Conservation (phyloP, 2,329 filamentous ascomycete genomes). For the Biscogniauxia mediterranea region DNA sequence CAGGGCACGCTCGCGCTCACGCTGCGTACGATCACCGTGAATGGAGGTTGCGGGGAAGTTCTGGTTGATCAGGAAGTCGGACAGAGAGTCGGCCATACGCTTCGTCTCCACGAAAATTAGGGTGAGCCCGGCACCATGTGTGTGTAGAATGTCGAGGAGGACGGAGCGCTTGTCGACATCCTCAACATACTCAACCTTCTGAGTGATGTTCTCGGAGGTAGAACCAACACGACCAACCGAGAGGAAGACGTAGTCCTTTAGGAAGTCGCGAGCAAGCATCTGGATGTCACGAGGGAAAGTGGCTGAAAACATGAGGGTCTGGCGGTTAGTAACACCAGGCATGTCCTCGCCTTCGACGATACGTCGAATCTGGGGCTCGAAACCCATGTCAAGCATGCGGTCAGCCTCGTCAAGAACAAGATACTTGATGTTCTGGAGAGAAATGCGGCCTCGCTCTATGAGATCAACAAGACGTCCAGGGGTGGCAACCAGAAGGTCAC, state of each 20-base stretch:
- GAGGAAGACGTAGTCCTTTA: conserved; percentile 99
- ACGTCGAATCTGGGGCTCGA: conserved; percentile 98
- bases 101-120: conserved; percentile 99
- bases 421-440: conserved; percentile 98
- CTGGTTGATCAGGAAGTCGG: conserved; percentile 98
- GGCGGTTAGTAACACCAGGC: conserved; percentile 77
- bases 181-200: conserved; percentile 97
- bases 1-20: conserved; percentile 94
- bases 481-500: conserved; percentile 94
- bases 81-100: conserved; percentile 97
- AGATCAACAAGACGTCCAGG: conserved; percentile 96
- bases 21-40: conserved; percentile 97
- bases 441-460: conserved; percentile 98
- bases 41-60: conserved; percentile 98
- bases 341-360: conserved; percentile 99
- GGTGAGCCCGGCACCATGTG: conserved; percentile 82
- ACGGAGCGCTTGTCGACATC: conserved; percentile 97
- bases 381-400: conserved; percentile 99
- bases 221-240: conserved; percentile 98
- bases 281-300: conserved; percentile 99
- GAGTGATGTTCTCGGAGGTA: conserved; percentile 99
- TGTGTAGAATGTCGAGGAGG: conserved; percentile 94
- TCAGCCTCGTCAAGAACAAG: conserved; percentile 98
- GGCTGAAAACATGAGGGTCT: conserved; percentile 99
- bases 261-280: conserved; percentile 97